Percentiles rank a stretch among this genome's conserved stretches.
These are phyloP conservation scores for Cubamyces sp. DNA, from an alignment of 768 basidiomycete genomes.

Conservation along the genomic window DNA sequence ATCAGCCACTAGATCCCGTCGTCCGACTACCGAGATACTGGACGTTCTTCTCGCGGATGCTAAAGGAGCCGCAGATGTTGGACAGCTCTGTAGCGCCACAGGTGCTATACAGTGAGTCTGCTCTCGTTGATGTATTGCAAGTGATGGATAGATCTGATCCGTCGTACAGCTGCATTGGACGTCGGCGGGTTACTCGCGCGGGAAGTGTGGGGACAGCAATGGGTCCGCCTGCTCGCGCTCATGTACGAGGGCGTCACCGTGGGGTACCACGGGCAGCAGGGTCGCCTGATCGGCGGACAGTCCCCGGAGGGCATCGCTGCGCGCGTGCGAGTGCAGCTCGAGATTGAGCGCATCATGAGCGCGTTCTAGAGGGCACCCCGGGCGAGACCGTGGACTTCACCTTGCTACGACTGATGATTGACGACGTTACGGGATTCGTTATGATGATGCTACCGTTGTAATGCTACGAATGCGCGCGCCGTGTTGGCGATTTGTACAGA, in stretches of 20 bases:
- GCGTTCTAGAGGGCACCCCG: slow-evolving; percentile 2
- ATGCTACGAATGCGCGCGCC: neutral
- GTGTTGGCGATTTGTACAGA: neutral
- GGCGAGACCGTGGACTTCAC: neutral
- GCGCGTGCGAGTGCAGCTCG: slow-evolving; percentile 63
- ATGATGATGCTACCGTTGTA: slow-evolving; percentile 8
- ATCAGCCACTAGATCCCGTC: slow-evolving; percentile 50
- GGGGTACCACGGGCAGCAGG: slow-evolving; percentile 47
- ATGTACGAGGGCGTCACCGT: slow-evolving; percentile 65
- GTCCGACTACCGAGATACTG: slow-evolving; percentile 71
- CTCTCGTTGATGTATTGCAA: neutral
- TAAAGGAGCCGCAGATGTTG: slow-evolving; percentile 54
- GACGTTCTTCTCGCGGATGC: slow-evolving; percentile 71
- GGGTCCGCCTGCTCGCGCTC: slow-evolving; percentile 70
- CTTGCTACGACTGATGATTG: neutral
- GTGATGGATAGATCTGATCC: slow-evolving; percentile 20
- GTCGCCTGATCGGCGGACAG: slow-evolving; percentile 59
- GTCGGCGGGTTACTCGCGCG: slow-evolving; percentile 66
- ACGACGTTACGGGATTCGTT: neutral
- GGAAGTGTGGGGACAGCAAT: slow-evolving; percentile 76
- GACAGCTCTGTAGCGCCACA: slow-evolving; percentile 62
- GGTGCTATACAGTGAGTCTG: slow-evolving; percentile 65
- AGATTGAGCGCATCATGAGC: slow-evolving; percentile 65
- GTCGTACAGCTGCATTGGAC: slow-evolving; percentile 62
- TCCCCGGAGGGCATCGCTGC: slow-evolving; percentile 66